Base-by-base conservation (phyloP, 495 filamentous ascomycete genomes). In the Penicillium psychrofluorescens region DNA sequence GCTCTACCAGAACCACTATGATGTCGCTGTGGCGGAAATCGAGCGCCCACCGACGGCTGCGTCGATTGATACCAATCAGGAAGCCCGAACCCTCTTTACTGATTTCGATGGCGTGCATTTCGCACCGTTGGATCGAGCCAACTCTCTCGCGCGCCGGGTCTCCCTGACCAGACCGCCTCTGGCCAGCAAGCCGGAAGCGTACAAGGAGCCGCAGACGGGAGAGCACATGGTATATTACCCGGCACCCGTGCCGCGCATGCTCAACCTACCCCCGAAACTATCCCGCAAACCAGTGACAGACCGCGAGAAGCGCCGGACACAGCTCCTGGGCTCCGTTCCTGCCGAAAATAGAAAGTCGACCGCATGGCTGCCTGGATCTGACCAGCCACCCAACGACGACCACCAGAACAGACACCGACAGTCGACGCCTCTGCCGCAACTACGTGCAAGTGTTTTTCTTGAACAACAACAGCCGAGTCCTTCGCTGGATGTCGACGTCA, bases 91-190 rank as follows among this genome's bases (percentile, higher is more conserved):
- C 30, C 73, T 92, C 15, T 98, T 97, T 70, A 78, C 75, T 8
- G 88, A 95, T 59, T 98, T 98, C 55, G 92, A 97, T 68, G 92
- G 92, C 41, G 89, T 89, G 10, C 91, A 98, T 64, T 90, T 80
- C 58, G 69, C 79, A 27, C 76, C 71, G 14, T 53, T 65, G 29
- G 71, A 64, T 43, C 58, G 56, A 4, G 43, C 41, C 13, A 59
- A 55, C 49, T 53, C 54, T 22, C 22, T 22, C 43, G 63, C 52
- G 29, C 63, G 61, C 11, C 62, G 56, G 40, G 32, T 68, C 13
- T 63, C 70, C 11, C 47, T 73, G 47, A 62, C 46, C 27, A 54
- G 61, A 38, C 62, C 71, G 43, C 70, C 59, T 28, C 65, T 67
- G 50, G 75, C 59, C 8, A 70, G 61, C 41, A 68, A 77, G 41